Conservation (phyloP, 805 yeast species). For the Wickerhamomyces chaumierensis region DNA sequence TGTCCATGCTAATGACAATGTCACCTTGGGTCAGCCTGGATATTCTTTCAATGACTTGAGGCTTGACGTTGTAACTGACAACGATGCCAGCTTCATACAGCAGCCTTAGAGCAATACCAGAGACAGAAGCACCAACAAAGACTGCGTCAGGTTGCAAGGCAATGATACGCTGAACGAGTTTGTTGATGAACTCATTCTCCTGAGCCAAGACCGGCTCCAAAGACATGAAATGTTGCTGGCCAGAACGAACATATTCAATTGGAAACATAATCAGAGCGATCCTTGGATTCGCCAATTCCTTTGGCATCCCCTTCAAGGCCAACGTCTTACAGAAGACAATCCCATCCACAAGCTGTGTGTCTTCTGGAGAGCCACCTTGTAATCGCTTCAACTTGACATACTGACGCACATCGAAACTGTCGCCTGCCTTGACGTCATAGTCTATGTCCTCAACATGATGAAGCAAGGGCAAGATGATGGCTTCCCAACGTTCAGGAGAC, state of each 20-base stretch:
- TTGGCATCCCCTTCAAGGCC: conserved; percentile 72
- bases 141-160: conserved; percentile 72
- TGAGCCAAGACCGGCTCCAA: conserved; percentile 78
- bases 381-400: conserved; percentile 81
- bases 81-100: conserved; percentile 68
- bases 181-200: conserved; percentile 74
- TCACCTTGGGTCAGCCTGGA: conserved; percentile 77
- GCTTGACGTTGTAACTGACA: conserved; percentile 72
- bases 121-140: conserved; percentile 66
- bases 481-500: conserved; percentile 47
- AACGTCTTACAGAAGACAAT: conserved; percentile 73
- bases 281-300: conserved; percentile 50
- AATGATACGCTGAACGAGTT: conserved; percentile 66
- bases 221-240: conserved; percentile 63
- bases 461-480: conserved; percentile 37
- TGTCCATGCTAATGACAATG: conserved; percentile 77
- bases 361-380: conserved; percentile 57
- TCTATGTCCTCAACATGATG: conserved; percentile 47
- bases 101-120: conserved; percentile 69
- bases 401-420: conserved; percentile 75
- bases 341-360: conserved; percentile 62
- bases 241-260: conserved; percentile 68
- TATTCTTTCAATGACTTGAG: conserved; percentile 68
- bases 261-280: conserved; percentile 83
- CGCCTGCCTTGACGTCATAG: conserved; percentile 50